Conservation (phyloP, 257 asterid species). For the Lithospermum erythrorhizon region DNA sequence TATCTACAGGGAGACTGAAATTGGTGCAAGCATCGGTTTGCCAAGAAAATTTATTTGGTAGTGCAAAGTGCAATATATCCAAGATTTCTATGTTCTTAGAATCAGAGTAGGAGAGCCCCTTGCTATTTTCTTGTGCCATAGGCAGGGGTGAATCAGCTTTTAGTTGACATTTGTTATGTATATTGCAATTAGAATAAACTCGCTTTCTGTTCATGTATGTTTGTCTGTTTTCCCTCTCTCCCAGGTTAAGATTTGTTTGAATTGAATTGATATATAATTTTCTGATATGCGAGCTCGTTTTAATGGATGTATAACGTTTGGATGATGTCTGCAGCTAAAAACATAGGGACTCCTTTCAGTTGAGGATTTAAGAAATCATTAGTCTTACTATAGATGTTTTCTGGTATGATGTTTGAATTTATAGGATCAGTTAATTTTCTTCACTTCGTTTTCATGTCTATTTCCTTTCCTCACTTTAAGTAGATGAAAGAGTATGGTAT, state of each 20-base stretch:
- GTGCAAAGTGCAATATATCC: slow-evolving; percentile 1
- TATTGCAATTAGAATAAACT: slow-evolving; percentile 15
- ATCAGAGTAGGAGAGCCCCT: slow-evolving; percentile 8
- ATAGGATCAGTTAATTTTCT: no score
- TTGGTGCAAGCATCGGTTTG: not conserved
- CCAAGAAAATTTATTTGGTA: slow-evolving; percentile 4
- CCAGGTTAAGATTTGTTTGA: slow-evolving; percentile 9
- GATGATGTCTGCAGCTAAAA: not conserved
- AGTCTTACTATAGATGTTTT: no score
- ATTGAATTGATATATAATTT: slow-evolving; percentile 4
- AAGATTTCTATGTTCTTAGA: slow-evolving; percentile 5
- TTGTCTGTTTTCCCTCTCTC: slow-evolving; percentile 3
- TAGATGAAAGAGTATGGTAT: no score
- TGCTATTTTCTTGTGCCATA: slow-evolving; percentile 5
- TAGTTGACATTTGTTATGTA: slow-evolving; percentile 12
- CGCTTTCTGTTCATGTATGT: not conserved
- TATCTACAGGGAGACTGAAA: slow-evolving; percentile 63
- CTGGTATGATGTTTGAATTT: no score
- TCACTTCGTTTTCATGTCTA: no score
- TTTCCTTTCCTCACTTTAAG: no score
- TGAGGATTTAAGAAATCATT: no score
- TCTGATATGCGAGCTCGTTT: slow-evolving; percentile 1
- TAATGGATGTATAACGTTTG: not conserved
- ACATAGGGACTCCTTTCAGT: no score
- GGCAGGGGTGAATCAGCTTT: no score